These are phyloP conservation scores for Acmispon strigosus DNA, from an alignment of 306 rosid genomes.

Conservation along the genomic window DNA sequence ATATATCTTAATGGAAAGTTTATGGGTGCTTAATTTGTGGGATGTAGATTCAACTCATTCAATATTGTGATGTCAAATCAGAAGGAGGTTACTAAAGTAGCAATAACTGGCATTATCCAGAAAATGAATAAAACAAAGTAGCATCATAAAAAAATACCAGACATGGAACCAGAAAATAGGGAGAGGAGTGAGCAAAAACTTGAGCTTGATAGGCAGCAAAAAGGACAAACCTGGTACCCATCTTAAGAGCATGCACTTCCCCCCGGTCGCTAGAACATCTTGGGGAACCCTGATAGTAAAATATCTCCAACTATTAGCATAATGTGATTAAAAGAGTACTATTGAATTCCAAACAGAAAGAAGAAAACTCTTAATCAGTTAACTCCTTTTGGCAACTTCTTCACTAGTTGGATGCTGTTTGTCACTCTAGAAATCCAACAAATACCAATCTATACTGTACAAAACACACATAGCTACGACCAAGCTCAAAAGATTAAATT, in stretches of 20 bases:
- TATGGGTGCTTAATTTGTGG: background rate
- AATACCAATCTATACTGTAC: background rate
- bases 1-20: background rate
- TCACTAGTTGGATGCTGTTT: background rate
- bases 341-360: background rate
- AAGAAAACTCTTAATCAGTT: background rate
- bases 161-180: background rate
- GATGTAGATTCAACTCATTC: background rate
- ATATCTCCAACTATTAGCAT: constrained; percentile 5
- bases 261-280: constrained; percentile 66
- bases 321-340: background rate
- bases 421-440: background rate
- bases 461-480: background rate
- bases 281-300: constrained; percentile 73
- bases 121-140: background rate
- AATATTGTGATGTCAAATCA: no score
- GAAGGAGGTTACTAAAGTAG: no score
- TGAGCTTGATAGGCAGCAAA: background rate
- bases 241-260: constrained; percentile 36
- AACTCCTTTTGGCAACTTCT: background rate
- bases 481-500: no score
- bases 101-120: no score
- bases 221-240: constrained; percentile 76
- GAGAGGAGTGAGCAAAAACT: background rate
- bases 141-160: background rate